Evolutionary conservation across 73 alveolate species (phyloP).

Genomic region (Uronychia setigera): DNA sequence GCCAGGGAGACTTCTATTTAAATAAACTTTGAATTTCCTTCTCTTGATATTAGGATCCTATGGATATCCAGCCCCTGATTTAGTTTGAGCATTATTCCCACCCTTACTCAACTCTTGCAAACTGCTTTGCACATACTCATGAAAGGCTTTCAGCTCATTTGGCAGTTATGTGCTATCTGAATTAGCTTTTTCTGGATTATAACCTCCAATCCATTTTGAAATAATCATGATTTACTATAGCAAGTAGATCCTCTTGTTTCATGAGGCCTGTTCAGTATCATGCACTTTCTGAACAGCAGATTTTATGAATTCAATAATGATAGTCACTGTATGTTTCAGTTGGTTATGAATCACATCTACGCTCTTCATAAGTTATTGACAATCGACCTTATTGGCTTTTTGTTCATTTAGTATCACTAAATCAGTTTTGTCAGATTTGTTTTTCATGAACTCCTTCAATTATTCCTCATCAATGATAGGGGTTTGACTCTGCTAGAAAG

Average conservation of each 20-base stretch:
- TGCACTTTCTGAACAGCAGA: not conserved
- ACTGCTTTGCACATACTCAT: not conserved
- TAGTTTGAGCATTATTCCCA: not conserved
- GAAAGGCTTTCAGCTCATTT: not conserved
- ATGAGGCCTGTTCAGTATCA: not conserved
- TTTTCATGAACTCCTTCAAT: not conserved
- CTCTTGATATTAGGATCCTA: too few relatives aligned
- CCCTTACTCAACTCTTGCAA: not conserved
- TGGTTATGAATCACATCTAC: not conserved
- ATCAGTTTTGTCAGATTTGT: not conserved
- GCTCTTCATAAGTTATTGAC: not conserved
- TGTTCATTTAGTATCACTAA: not conserved
- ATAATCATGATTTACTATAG: not conserved
- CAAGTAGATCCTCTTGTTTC: not conserved
- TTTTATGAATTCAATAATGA: not conserved
- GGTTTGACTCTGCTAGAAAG: not conserved
- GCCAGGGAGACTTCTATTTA: not conserved
- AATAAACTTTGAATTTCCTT: not conserved
- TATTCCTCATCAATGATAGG: not conserved
- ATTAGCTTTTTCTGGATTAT: not conserved
- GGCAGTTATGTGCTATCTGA: not conserved
- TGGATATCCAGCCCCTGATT: too few relatives aligned
- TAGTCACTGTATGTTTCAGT: not conserved
- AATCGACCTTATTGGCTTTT: not conserved
- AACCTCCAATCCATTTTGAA: not conserved